phyloP scores from a whole-genome alignment of 1,139 yeast species.

The Wickerhamomyces sp. region DNA sequence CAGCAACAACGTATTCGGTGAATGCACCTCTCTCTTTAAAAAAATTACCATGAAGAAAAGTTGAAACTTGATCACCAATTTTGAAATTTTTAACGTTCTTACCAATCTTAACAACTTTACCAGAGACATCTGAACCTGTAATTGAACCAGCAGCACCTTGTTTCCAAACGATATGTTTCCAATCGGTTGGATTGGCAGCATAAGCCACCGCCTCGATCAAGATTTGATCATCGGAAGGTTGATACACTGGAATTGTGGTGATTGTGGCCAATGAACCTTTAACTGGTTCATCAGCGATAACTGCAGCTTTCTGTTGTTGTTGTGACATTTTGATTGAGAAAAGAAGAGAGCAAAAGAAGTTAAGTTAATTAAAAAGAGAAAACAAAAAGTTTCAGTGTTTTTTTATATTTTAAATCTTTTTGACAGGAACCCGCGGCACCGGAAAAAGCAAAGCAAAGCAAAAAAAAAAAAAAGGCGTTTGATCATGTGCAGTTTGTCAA shows the following conservation, averaged over 20 bases:
- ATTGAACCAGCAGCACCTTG: slow-evolving; percentile 42
- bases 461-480: no score
- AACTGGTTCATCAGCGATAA: slow-evolving; percentile 25
- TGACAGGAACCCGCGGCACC: no score
- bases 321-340: no score
- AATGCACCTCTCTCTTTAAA: slow-evolving; percentile 45
- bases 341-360: no score
- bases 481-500: no score
- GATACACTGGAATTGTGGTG: slow-evolving; percentile 29
- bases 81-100: slow-evolving; percentile 41
- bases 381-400: no score
- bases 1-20: slow-evolving; percentile 47
- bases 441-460: no score
- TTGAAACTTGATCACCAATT: slow-evolving; percentile 50
- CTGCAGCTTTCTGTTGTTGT: slow-evolving; percentile 31
- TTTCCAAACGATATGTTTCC: slow-evolving; percentile 48
- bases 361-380: no score
- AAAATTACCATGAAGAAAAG: slow-evolving; percentile 47
- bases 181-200: slow-evolving; percentile 74
- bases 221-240: slow-evolving; percentile 36
- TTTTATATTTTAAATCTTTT: no score
- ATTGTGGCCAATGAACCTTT: slow-evolving; percentile 21
- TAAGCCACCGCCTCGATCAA: slow-evolving; percentile 52
- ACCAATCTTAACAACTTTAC: slow-evolving; percentile 55
- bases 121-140: slow-evolving; percentile 56